Percentiles rank a stretch among this genome's conserved stretches.
Conservation (phyloP, 768 basidiomycete genomes). For the Boletellus ananas region DNA sequence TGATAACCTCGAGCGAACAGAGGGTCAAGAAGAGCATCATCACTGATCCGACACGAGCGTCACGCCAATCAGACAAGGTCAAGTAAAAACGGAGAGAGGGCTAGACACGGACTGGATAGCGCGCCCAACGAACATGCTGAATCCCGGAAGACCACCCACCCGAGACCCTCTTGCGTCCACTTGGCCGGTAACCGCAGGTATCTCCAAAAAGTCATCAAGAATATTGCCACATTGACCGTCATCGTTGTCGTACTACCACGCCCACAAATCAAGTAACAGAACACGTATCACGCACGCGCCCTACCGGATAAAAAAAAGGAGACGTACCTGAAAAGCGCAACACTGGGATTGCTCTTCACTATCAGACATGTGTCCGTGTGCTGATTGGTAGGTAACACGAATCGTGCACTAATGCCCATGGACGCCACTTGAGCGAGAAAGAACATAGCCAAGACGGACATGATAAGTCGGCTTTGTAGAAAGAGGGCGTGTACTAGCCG, state of each 20-base stretch:
- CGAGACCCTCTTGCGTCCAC: conserved; percentile 3
- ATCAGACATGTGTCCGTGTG: conserved; percentile 17
- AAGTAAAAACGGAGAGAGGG: too few species aligned
- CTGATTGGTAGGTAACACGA: conserved; percentile 1
- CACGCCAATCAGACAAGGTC: not conserved
- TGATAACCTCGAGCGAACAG: conserved; percentile 5
- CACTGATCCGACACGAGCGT: not conserved
- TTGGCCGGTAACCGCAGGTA: conserved; percentile 8
- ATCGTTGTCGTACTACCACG: conserved; percentile 15
- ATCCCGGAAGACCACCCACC: conserved; percentile 13
- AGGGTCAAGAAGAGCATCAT: conserved; percentile 18
- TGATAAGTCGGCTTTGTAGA: not conserved
- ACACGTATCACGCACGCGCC: not conserved
- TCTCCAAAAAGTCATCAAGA: conserved; percentile 16
- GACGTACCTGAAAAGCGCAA: conserved; percentile 17
- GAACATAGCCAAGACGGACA: conserved; percentile 6
- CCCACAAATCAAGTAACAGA: not conserved
- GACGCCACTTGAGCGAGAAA: conserved; percentile 11
- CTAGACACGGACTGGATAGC: not conserved
- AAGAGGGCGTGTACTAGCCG: conserved; percentile 20
- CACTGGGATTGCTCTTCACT: conserved; percentile 4
- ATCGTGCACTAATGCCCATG: conserved; percentile 14
- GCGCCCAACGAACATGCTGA: conserved; percentile 1
- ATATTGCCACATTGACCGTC: conserved; percentile 7
- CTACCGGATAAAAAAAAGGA: too few species aligned